Evolutionary conservation across 2,329 filamentous ascomycete genomes (phyloP).

Genomic region (Botrytis galanthina): DNA sequence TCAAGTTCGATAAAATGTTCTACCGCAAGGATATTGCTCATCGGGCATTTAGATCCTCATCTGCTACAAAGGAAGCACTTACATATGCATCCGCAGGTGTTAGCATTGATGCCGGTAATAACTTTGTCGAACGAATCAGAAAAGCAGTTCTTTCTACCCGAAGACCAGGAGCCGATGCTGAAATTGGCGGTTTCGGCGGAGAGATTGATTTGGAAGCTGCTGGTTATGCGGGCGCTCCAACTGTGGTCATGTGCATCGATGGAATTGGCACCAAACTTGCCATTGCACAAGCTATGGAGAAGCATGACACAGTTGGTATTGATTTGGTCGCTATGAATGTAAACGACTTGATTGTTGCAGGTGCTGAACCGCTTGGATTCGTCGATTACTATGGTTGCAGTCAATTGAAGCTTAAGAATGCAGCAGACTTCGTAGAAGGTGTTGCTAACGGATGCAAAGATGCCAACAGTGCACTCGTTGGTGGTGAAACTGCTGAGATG

Average conservation of each 20-base stretch:
- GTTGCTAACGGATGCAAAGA: constrained; percentile 84
- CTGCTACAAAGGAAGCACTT: constrained; percentile 51
- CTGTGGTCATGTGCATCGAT: constrained; percentile 91
- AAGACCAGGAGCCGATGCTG: constrained; percentile 82
- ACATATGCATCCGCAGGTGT: constrained; percentile 94
- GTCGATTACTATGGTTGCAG: constrained; percentile 97
- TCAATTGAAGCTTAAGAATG: constrained; percentile 73
- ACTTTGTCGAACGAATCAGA: constrained; percentile 90
- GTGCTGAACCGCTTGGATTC: constrained; percentile 92
- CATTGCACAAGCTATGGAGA: constrained; percentile 84
- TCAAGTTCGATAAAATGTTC: constrained; percentile 58
- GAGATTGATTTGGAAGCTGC: constrained; percentile 75
- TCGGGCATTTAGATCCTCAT: constrained; percentile 57
- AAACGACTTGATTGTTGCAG: constrained; percentile 95
- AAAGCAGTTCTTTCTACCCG: constrained; percentile 80
- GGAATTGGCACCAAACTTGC: constrained; percentile 96
- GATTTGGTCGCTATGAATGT: constrained; percentile 87
- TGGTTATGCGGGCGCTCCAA: constrained; percentile 71
- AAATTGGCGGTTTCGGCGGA: constrained; percentile 84
- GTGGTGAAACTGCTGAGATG: constrained; percentile 98
- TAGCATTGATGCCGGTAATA: constrained; percentile 90
- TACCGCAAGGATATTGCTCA: constrained; percentile 90
- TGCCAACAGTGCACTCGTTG: constrained; percentile 86
- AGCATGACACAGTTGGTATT: constrained; percentile 93
- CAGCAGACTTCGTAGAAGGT: constrained; percentile 84